Evolutionary conservation across 495 filamentous ascomycete genomes (phyloP), one percentile per base, ranked within the genome.

Genomic region (Evernia prunastri): DNA sequence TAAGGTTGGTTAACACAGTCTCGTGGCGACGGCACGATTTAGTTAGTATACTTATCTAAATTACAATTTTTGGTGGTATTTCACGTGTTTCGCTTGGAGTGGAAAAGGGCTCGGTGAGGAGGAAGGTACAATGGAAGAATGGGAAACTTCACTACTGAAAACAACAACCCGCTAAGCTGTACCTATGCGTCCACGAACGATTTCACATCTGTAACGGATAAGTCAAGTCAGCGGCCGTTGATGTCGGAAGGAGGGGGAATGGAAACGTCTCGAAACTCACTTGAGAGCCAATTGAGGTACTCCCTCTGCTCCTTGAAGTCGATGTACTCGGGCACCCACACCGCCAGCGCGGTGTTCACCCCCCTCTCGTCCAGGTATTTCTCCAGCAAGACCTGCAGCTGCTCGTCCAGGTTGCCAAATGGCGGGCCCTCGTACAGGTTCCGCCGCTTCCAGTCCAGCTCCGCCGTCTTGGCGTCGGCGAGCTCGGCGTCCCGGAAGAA

Each of bases 241-340:
- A 33, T 20, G 17, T 37, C 35, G 35, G 25, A 25, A 42, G 17
- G 20, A 9, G 45, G 29, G n/a, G 6, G 63, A 73, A 72, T 72
- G 70, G n/a, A n/a, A n/a, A n/a, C n/a, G n/a, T n/a, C n/a, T 35
- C 43, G 27, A n/a, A n/a, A 81, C 83, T 77, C 75, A 86, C 82
- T 91, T 69, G 87, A 84, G 73, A 99, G 79, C 94, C 94, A 99
- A 65, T 80, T 79, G 49, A 93, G 74, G 76, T 99, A 99, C 82
- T 99, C 94, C 82, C 86, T 90, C 85, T 99, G 93, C 84, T 99
- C 94, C 86, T 99, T 99, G 77, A 89, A 86, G 75, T 97, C 90
- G 72, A 97, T 93, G 78, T 96, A 99, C 73, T 97, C 93, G 59
- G 92, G 92, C 58, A 96, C 85, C 77, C 96, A 96, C 66, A 91